Percentiles rank a stretch among this genome's conserved stretches.
These are phyloP conservation scores for Ilex paraguariensis DNA, from an alignment of 305 asterid genomes.

Conservation along the genomic window DNA sequence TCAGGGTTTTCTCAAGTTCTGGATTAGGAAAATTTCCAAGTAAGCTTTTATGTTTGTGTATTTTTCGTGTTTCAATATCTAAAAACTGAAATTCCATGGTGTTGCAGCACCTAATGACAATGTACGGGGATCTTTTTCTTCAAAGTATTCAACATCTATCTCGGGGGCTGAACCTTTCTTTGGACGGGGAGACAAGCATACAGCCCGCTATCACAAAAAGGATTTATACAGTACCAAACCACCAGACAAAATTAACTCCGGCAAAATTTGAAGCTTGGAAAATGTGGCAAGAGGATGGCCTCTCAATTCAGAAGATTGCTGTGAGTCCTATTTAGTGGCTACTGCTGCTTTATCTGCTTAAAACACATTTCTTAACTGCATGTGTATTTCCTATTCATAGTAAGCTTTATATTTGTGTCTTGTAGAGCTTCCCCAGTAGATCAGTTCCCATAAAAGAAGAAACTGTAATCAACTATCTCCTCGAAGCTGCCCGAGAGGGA, in stretches of 20 bases:
- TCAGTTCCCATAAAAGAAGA: conserved; percentile 82
- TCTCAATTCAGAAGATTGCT: conserved; percentile 56
- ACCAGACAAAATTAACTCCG: conserved; percentile 39
- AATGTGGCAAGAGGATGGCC: conserved; percentile 90
- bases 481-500: conserved; percentile 86
- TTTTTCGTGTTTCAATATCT: conserved; percentile 7
- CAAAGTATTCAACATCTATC: conserved; percentile 49
- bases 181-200: conserved; percentile 53
- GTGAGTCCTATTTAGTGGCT: conserved; percentile 40
- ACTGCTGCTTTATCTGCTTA: neutral
- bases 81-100: conserved; percentile 21
- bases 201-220: conserved; percentile 39
- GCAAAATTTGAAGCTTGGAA: conserved; percentile 92
- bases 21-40: no score
- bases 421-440: conserved; percentile 69
- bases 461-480: conserved; percentile 61
- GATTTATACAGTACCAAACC: conserved; percentile 25
- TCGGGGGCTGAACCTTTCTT: conserved; percentile 45
- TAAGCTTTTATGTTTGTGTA: conserved; percentile 6
- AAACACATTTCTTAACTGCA: no score
- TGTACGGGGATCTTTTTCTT: conserved; percentile 68
- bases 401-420: conserved; percentile 6
- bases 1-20: no score
- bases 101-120: conserved; percentile 67
- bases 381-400: no score